Conservation (phyloP, 176 grass and related monocot genomes). For the Oryza glumipatula region DNA sequence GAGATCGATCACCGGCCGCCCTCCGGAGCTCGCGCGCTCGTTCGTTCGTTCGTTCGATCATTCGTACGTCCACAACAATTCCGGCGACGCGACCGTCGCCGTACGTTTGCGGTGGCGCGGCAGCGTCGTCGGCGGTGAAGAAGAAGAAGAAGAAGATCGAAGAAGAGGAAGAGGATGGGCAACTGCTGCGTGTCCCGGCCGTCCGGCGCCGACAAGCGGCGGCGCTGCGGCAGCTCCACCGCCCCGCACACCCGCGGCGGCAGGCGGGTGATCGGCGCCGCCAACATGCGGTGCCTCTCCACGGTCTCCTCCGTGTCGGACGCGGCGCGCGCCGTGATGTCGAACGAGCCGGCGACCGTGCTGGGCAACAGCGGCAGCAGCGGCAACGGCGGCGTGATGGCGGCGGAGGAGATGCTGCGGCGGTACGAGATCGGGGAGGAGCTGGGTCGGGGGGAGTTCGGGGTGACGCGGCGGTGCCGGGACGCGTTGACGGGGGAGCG, state of each 20-base stretch:
- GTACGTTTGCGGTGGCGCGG: not conserved
- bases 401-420: slow-evolving; percentile 40
- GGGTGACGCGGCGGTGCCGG: slow-evolving; percentile 53
- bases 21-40: too few relatives aligned
- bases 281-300: slow-evolving; percentile 44
- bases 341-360: slow-evolving; percentile 23
- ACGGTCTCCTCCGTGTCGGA: slow-evolving; percentile 47
- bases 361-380: not conserved
- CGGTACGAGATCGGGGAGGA: slow-evolving; percentile 57
- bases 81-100: not conserved
- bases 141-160: not conserved
- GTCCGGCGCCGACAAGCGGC: slow-evolving; percentile 22
- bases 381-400: not conserved
- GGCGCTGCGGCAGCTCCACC: not conserved
- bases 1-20: slow-evolving; percentile 1
- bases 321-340: not conserved
- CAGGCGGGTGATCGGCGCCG: slow-evolving; percentile 4
- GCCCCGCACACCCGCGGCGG: slow-evolving; percentile 13
- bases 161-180: slow-evolving; percentile 34
- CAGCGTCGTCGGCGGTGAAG: not conserved
- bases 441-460: slow-evolving; percentile 68
- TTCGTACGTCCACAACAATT: too few relatives aligned
- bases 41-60: too few relatives aligned
- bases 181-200: slow-evolving; percentile 61
- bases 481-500: slow-evolving; percentile 27